Evolutionary conservation across 441 rosid genomes (phyloP).

Genomic region (Capsella rubella): DNA sequence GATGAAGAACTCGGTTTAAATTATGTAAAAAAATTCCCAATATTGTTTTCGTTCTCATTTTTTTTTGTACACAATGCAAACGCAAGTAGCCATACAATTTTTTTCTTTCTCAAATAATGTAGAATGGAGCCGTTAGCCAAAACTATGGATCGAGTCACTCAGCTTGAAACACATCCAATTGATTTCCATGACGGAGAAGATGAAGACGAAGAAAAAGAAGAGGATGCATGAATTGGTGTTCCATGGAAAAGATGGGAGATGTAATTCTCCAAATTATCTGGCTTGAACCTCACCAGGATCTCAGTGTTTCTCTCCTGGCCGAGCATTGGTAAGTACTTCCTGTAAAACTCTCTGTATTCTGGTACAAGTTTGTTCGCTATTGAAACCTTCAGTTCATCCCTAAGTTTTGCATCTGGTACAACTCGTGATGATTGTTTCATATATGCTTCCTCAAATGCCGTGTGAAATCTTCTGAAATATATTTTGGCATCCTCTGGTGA

Average conservation of each 20-base stretch:
- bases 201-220: slow-evolving; percentile 42
- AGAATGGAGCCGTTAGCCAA: background rate
- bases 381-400: slow-evolving; percentile 67
- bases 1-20: background rate
- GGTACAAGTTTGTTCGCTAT: slow-evolving; percentile 58
- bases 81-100: slow-evolving; percentile 3
- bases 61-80: slow-evolving; percentile 21
- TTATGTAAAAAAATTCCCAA: slow-evolving; percentile 22
- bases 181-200: slow-evolving; percentile 40
- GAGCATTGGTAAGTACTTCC: slow-evolving; percentile 43
- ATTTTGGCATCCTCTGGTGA: slow-evolving; percentile 58
- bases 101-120: slow-evolving; percentile 2
- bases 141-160: slow-evolving; percentile 17
- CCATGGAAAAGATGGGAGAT: slow-evolving; percentile 68
- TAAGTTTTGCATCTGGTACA: slow-evolving; percentile 57
- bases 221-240: slow-evolving; percentile 42
- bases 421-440: slow-evolving; percentile 56
- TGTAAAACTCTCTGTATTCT: slow-evolving; percentile 65
- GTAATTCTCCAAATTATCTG: slow-evolving; percentile 63
- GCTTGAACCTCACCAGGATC: slow-evolving; percentile 48
- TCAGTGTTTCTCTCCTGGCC: slow-evolving; percentile 46
- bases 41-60: slow-evolving; percentile 15
- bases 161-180: slow-evolving; percentile 46
- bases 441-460: slow-evolving; percentile 70
- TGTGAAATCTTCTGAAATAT: slow-evolving; percentile 58